Evolutionary conservation across 805 yeast species (phyloP).

Genomic region (Kodamaea neixiangensis): DNA sequence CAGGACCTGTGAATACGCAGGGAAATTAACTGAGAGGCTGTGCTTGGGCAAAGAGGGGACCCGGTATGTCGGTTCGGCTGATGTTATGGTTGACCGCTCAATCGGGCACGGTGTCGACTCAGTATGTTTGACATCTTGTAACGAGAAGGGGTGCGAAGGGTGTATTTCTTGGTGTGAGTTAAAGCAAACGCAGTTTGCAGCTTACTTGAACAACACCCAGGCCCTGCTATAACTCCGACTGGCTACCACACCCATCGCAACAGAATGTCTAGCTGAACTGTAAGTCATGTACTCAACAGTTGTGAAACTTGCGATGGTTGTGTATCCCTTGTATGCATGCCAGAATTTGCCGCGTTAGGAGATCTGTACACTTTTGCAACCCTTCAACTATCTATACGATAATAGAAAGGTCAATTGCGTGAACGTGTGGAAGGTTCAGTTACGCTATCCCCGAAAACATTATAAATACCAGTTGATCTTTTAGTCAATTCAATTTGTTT

Average conservation of each 20-base stretch:
- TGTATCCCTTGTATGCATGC: not conserved
- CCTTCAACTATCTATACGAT: not conserved
- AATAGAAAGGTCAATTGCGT: not conserved
- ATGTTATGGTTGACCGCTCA: not conserved
- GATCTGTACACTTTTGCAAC: not conserved
- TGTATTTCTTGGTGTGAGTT: not conserved
- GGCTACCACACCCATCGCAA: not conserved
- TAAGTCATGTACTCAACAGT: too few species aligned
- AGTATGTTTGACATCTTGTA: not conserved
- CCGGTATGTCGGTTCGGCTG: not conserved
- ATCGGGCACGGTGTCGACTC: too few species aligned
- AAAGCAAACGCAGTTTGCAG: not conserved
- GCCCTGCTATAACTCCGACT: not conserved
- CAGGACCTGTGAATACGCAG: too few species aligned
- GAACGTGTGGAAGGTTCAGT: not conserved
- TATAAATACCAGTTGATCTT: not conserved
- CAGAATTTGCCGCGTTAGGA: not conserved
- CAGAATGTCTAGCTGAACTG: too few species aligned
- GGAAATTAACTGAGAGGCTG: not conserved
- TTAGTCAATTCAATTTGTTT: not conserved
- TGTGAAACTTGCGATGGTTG: not conserved
- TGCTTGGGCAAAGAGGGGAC: not conserved
- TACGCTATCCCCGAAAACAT: not conserved
- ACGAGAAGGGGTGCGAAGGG: not conserved
- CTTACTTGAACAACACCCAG: not conserved